Conservation (phyloP, 139 green algal species). For the Tetraselmis chui region DNA sequence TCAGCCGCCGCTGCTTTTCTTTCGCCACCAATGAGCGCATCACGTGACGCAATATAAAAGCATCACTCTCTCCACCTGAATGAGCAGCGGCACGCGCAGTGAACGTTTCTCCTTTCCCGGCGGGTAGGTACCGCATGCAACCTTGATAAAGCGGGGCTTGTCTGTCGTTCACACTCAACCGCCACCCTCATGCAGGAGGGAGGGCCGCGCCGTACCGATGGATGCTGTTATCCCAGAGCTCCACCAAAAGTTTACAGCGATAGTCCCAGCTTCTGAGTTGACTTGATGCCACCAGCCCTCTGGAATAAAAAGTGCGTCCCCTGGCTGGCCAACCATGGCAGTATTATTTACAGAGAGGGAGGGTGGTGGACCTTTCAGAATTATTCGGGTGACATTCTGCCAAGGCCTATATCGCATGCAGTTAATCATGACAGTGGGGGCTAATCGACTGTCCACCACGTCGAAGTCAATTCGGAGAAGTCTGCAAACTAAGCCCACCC, state of each 20-base stretch:
- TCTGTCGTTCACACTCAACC: background rate
- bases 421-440: no score
- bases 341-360: no score
- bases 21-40: background rate
- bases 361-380: no score
- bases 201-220: slow-evolving; percentile 15
- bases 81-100: no score
- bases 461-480: no score
- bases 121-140: no score
- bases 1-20: background rate
- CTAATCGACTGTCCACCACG: no score
- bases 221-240: slow-evolving; percentile 9
- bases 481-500: background rate
- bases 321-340: slow-evolving; percentile 24
- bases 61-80: background rate
- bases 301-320: slow-evolving; percentile 70
- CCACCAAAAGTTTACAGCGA: slow-evolving; percentile 82
- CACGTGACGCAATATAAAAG: background rate
- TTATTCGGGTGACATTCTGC: no score
- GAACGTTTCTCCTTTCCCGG: no score
- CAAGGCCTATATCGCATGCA: no score
- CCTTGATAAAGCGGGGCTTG: background rate
- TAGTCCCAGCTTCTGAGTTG: slow-evolving; percentile 23
- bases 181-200: background rate
- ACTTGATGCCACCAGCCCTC: slow-evolving; percentile 79